Conservation (phyloP, 2,329 filamentous ascomycete genomes). For the Byssothecium circinans region DNA sequence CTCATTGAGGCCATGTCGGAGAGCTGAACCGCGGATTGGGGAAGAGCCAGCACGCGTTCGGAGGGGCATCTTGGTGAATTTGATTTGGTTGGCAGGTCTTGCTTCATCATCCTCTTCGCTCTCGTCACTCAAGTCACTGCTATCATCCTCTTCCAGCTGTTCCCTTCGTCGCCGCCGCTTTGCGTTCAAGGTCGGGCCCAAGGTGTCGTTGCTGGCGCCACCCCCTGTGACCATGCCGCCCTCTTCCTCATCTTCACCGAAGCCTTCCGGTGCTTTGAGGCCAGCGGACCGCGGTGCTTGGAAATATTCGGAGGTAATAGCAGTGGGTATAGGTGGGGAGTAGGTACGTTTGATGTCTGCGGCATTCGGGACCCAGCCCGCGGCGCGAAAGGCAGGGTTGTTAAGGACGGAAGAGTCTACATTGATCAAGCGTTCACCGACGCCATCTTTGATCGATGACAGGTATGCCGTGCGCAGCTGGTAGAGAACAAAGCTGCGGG, state of each 20-base stretch:
- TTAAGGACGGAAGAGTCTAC: slow-evolving; percentile 79
- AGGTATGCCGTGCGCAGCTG: slow-evolving; percentile 81
- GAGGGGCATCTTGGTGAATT: slow-evolving; percentile 94
- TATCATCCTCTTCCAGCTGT: slow-evolving; percentile 82
- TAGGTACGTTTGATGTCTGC: slow-evolving; percentile 80
- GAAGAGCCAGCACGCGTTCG: slow-evolving; percentile 85
- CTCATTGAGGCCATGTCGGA: slow-evolving; percentile 59
- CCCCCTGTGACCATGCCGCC: slow-evolving; percentile 70
- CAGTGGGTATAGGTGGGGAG: slow-evolving; percentile 82
- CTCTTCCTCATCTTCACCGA: slow-evolving; percentile 72
- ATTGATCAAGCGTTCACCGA: slow-evolving; percentile 80
- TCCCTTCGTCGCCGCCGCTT: slow-evolving; percentile 70
- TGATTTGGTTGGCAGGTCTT: slow-evolving; percentile 81
- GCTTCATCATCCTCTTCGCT: slow-evolving; percentile 71
- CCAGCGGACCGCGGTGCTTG: slow-evolving; percentile 66
- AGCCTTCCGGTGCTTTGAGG: slow-evolving; percentile 54
- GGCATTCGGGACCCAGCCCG: slow-evolving; percentile 75
- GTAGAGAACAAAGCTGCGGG: slow-evolving; percentile 72
- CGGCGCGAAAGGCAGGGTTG: slow-evolving; percentile 77
- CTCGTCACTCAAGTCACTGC: slow-evolving; percentile 81
- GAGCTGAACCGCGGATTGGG: slow-evolving; percentile 58
- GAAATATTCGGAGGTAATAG: slow-evolving; percentile 81
- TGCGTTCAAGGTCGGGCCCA: slow-evolving; percentile 65
- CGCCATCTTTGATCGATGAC: slow-evolving; percentile 77
- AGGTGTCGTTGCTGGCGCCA: slow-evolving; percentile 64